Conservation (phyloP, 2,329 filamentous ascomycete species). For the Pestalotiopsis sp. region DNA sequence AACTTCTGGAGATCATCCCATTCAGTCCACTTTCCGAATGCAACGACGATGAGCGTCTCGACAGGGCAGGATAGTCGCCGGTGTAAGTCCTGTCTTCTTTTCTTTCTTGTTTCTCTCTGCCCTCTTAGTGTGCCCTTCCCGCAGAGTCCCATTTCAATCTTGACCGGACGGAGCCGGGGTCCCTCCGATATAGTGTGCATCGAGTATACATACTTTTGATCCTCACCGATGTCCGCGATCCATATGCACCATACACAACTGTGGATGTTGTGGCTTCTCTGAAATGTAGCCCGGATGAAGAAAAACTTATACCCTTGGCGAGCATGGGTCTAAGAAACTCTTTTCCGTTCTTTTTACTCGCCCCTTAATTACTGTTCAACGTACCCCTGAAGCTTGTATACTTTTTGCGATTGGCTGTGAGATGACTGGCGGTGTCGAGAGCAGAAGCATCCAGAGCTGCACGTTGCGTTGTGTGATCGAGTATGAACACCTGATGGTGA, state of each 20-base stretch:
- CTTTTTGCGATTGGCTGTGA: neutral
- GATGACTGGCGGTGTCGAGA: neutral
- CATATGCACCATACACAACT: neutral
- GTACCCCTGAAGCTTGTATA: neutral
- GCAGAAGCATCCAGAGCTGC: neutral
- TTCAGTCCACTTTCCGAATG: neutral
- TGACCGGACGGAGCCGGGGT: neutral
- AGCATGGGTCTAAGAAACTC: neutral
- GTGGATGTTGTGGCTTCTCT: neutral
- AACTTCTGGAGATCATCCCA: neutral
- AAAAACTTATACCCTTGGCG: neutral
- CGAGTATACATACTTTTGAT: neutral
- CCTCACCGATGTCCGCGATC: neutral
- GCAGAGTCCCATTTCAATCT: neutral
- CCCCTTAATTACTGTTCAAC: neutral
- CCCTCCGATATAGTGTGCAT: neutral
- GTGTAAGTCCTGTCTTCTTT: neutral
- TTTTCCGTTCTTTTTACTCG: neutral
- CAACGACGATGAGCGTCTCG: neutral
- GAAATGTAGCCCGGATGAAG: neutral
- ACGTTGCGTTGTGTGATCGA: neutral
- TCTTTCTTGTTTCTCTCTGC: neutral
- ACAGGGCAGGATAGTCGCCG: neutral
- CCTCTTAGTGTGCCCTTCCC: neutral
- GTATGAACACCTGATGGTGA: neutral